Base-by-base conservation (phyloP, 2,329 filamentous ascomycete genomes). In the Bipolaris bicolor region DNA sequence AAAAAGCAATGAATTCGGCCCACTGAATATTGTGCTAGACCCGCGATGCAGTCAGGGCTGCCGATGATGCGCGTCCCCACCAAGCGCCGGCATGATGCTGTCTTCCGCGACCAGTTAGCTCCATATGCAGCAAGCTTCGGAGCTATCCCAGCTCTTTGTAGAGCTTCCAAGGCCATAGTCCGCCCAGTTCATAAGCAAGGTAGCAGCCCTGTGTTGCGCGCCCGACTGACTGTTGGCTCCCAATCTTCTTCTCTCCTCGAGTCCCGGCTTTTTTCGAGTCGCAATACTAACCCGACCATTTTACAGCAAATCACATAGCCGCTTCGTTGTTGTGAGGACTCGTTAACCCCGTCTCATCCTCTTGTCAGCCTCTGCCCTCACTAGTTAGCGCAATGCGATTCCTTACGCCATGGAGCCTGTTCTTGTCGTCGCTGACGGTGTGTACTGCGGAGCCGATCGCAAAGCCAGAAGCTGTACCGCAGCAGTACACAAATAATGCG, bases 401-500 rank as follows among this genome's bases (percentile, higher is more conserved):
- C 31, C 45, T 59, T 58, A 34, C 59, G 50, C 50, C 57, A 4
- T 53, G 61, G 47, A 55, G 33, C 26, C 29, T 60, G 29, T n/a
- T 60, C 43, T 45, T 58, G 31, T 52, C 63, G 31, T 47, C 62
- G 40, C 48, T 71, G 13, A 47, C 60, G 9, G 29, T 65, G 11
- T 66, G 60, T 55, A 31, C 60, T 22, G 69, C 72, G 33, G 61
- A 59, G 39, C 69, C 71, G 33, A 62, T 67, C 52, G 62, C 72
- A 54, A 64, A 49, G 22, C 68, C 71, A 40, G 66, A 71, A 39
- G 62, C 71, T 57, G 41, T 65, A 26, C 62, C 73, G 1, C 73
- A 74, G 50, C 56, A 63, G 13, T 64, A 72, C 20, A 67, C 66
- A 2, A 74, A 76, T 45, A 75, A 78, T 58, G 75, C 75, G 13